Evolutionary conservation across 2,329 filamentous ascomycete genomes (phyloP), one percentile per base, ranked within the genome.

Genomic region (Didymella keratinophila): DNA sequence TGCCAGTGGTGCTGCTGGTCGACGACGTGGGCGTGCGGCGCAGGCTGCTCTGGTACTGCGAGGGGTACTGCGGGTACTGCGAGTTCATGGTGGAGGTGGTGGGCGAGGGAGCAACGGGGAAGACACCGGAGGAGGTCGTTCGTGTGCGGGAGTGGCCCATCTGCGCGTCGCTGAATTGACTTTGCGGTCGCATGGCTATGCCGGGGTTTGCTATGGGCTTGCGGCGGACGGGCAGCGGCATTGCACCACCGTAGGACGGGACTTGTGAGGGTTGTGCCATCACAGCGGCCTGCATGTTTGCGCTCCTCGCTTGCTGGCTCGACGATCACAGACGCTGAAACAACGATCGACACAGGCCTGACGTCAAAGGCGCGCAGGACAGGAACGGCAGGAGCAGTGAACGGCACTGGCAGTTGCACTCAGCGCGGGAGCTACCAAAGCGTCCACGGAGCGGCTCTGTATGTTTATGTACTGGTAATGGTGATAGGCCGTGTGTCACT

Each of bases 21-120:
- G 88, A 90, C 34, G 86, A 81, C 55, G 90, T 93, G 78, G 77
- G 89, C 78, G 76, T 92, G 80, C 75, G 88, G 74, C 83, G 74
- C 52, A 73, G 73, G 37, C 68, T 71, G 60, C 67, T 66, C 62
- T 71, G 70, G 62, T 76, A 75, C 60, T 73, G 72, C 49, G 62
- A 66, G 58, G 67, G 71, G 51, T 74, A 75, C 61, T 75, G 71
- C 14, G 64, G 59, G 51, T 74, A 75, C 58, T 75, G 71, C 58
- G 71, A 67, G 56, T 65, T 70, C 61, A 68, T 71, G 66, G 64
- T 58, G 43, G 67, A 60, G 39, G 74, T 66, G 52, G 70, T 62
- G 52, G 67, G 60, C 39, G 64, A 50, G 51, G 64, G 45, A n/a
- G 57, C 51, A 37, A 52, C 18, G 36, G 70, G 73, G 60, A 72